A percentile compares a stretch with the other conserved stretches of the same genome.
phyloP scores from a whole-genome alignment of 495 filamentous ascomycete genomes.

The Tuber borchii region DNA sequence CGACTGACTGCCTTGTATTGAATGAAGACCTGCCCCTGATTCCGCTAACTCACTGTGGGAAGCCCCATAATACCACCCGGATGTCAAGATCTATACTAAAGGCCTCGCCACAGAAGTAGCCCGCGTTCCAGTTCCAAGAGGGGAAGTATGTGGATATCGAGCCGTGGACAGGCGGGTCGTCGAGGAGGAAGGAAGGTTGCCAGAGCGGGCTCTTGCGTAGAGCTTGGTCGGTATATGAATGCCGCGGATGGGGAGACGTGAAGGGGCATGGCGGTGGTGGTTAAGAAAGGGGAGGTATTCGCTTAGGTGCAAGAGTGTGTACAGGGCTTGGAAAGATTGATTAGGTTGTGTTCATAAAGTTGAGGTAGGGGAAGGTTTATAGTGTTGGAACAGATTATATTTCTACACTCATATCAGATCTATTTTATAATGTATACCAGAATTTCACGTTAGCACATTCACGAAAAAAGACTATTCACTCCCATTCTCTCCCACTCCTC shows the following conservation, averaged over 20 bases:
- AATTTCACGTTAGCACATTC: background rate
- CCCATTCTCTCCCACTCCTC: constrained; percentile 4
- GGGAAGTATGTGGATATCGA: constrained; percentile 74
- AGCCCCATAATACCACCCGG: constrained; percentile 57
- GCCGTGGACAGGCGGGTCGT: constrained; percentile 54
- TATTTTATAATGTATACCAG: background rate
- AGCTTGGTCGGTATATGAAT: constrained; percentile 86
- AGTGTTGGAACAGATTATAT: background rate
- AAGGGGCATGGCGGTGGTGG: constrained; percentile 63
- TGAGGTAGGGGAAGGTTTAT: background rate
- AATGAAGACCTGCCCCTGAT: constrained; percentile 52
- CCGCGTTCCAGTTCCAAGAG: constrained; percentile 94
- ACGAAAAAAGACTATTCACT: background rate
- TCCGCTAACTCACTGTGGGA: constrained; percentile 58
- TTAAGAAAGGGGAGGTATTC: constrained; percentile 65
- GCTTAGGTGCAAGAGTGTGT: constrained; percentile 55
- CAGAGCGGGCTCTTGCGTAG: constrained; percentile 77
- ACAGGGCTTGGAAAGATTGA: constrained; percentile 58
- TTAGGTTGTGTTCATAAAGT: constrained; percentile 5
- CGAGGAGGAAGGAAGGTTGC: constrained; percentile 51
- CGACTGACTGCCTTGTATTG: constrained; percentile 81
- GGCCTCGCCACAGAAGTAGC: constrained; percentile 71
- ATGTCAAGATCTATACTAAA: constrained; percentile 59
- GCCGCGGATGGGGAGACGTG: constrained; percentile 73
- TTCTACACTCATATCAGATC: background rate